These are phyloP conservation scores for Bruguiera gymnorhiza DNA, from an alignment of 345 rosid genomes.

Conservation along the genomic window DNA sequence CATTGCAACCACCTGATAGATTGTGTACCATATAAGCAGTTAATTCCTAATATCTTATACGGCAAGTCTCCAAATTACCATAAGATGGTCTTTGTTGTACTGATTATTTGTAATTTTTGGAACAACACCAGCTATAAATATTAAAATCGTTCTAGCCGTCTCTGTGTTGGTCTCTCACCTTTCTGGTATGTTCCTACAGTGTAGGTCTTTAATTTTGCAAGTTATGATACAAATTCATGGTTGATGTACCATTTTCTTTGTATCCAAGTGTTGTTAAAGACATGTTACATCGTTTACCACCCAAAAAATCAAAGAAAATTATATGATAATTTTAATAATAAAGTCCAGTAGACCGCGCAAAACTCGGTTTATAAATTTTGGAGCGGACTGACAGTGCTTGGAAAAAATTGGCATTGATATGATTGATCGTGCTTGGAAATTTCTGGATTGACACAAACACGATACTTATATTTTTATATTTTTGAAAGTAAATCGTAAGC, in stretches of 20 bases:
- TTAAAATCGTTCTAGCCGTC: too few species aligned
- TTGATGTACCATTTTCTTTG: neutral
- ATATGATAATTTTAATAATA: too few species aligned
- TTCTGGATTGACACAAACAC: neutral
- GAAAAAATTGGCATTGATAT: too few species aligned
- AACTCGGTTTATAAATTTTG: too few species aligned
- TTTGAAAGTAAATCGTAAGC: neutral
- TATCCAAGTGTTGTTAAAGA: neutral
- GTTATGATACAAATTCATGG: neutral
- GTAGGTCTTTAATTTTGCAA: neutral
- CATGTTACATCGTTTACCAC: neutral
- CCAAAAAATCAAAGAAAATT: too few species aligned
- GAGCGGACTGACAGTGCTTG: too few species aligned
- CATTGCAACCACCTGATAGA: neutral
- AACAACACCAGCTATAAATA: too few species aligned
- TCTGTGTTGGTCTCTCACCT: too few species aligned
- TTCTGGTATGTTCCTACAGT: too few species aligned
- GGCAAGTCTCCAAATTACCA: neutral
- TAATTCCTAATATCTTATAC: neutral
- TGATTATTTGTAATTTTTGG: too few species aligned
- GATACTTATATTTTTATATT: neutral
- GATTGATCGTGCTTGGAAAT: neutral
- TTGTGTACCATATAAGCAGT: neutral
- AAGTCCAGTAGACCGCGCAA: too few species aligned
- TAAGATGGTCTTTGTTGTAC: too few species aligned